A percentile compares a stretch with the other conserved stretches of the same genome.
Evolutionary conservation across 169 alveolate species (phyloP).

Genomic region (Plasmodium coatneyi): DNA sequence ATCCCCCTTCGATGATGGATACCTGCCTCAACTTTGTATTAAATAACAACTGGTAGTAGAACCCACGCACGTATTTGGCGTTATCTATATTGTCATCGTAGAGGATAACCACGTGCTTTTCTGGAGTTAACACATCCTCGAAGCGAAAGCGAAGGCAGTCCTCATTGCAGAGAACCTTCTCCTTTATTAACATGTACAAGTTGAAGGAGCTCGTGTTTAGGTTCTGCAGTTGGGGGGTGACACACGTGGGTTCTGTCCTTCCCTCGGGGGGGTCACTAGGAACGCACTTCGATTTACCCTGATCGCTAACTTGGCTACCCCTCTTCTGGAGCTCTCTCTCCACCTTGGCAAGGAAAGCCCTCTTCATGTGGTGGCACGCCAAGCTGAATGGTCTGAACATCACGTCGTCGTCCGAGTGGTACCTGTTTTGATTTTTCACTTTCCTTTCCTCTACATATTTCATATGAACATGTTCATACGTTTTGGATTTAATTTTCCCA

Average conservation of each 20-base stretch:
- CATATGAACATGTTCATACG: background rate
- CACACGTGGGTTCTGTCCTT: background rate
- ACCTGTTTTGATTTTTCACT: background rate
- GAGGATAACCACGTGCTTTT: constrained; percentile 12
- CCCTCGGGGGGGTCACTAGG: background rate
- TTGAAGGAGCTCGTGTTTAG: constrained; percentile 52
- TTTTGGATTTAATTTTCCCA: background rate
- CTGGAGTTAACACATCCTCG: constrained; percentile 3
- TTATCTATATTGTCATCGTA: constrained; percentile 44
- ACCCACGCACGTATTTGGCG: constrained; percentile 41
- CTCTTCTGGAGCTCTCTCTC: background rate
- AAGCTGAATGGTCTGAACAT: background rate
- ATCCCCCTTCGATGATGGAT: constrained; percentile 68
- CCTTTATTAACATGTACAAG: constrained; percentile 57
- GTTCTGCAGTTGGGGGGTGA: background rate
- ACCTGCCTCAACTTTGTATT: constrained; percentile 16
- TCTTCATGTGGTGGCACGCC: constrained; percentile 20
- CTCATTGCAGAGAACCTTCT: constrained; percentile 47
- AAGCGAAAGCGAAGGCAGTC: background rate
- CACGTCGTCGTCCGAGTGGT: constrained; percentile 33
- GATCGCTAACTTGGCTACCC: background rate
- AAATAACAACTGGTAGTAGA: constrained; percentile 32
- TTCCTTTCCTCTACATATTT: constrained; percentile 19
- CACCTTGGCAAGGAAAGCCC: background rate
- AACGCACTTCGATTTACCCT: background rate